Conservation (phyloP, 148 eudicot genomes). For the Bassia scoparia region DNA sequence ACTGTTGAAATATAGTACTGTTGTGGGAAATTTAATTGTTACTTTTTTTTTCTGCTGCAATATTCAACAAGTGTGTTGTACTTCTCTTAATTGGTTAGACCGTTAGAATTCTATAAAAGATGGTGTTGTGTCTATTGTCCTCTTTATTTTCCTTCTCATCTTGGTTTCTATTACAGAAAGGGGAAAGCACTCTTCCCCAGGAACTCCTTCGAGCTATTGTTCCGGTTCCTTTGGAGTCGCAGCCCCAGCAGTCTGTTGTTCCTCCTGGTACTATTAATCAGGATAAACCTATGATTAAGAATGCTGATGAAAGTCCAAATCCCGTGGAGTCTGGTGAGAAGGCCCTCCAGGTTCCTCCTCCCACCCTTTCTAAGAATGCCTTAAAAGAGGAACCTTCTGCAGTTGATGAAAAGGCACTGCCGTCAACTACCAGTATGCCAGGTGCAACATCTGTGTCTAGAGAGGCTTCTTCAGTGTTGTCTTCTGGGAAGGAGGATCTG, state of each 20-base stretch:
- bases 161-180: constrained; percentile 60
- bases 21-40: too few species aligned
- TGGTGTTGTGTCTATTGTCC: constrained; percentile 13
- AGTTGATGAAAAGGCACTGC: constrained; percentile 48
- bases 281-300: constrained; percentile 49
- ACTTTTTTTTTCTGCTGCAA: background rate
- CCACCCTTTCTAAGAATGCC: constrained; percentile 31
- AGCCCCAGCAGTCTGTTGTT: constrained; percentile 46
- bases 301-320: constrained; percentile 43
- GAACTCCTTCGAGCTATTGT: constrained; percentile 76
- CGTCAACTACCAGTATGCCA: constrained; percentile 34
- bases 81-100: background rate
- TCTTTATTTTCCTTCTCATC: constrained; percentile 10
- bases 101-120: background rate
- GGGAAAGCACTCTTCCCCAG: constrained; percentile 81
- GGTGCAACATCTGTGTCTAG: constrained; percentile 35
- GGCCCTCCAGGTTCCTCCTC: constrained; percentile 35
- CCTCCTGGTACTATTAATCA: constrained; percentile 46
- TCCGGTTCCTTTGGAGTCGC: constrained; percentile 81
- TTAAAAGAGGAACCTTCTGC: constrained; percentile 47
- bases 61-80: background rate
- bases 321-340: constrained; percentile 54
- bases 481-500: constrained; percentile 59
- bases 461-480: constrained; percentile 42
- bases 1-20: too few species aligned